These are phyloP conservation scores for Saccharomyces hybrid DNA, from an alignment of 1,139 yeast genomes.

Conservation along the genomic window DNA sequence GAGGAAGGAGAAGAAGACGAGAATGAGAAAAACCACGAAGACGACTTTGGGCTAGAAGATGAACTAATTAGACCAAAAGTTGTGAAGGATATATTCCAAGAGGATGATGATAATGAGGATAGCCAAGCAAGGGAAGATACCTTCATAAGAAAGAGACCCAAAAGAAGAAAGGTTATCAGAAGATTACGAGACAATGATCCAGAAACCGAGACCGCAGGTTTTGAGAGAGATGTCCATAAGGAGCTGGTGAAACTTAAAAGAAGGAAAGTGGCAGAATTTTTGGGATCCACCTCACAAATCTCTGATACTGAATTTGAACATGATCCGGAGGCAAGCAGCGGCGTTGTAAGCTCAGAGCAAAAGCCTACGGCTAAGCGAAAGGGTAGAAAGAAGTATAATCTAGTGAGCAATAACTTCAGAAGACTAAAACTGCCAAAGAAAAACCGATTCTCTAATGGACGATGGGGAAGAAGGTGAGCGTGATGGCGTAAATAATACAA, in stretches of 20 bases:
- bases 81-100: constrained; percentile 7
- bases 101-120: constrained; percentile 5
- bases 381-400: constrained; percentile 27
- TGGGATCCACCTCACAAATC: constrained; percentile 12
- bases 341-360: not conserved
- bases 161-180: constrained; percentile 15
- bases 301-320: constrained; percentile 9
- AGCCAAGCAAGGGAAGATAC: not conserved
- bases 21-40: not conserved
- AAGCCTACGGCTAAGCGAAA: constrained; percentile 9
- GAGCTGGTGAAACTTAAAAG: constrained; percentile 24
- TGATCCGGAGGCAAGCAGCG: constrained; percentile 2
- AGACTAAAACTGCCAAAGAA: constrained; percentile 27
- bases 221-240: constrained; percentile 20
- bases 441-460: constrained; percentile 10
- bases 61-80: constrained; percentile 1
- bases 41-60: constrained; percentile 8
- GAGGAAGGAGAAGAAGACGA: constrained; percentile 4
- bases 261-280: constrained; percentile 18
- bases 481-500: not conserved
- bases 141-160: constrained; percentile 5
- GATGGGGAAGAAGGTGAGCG: constrained; percentile 13
- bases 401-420: constrained; percentile 32
- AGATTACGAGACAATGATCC: constrained; percentile 9
- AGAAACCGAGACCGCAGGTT: constrained; percentile 1